phyloP scores from a whole-genome alignment of 2,329 filamentous ascomycete species.

The Ambrosiella beaveri region DNA sequence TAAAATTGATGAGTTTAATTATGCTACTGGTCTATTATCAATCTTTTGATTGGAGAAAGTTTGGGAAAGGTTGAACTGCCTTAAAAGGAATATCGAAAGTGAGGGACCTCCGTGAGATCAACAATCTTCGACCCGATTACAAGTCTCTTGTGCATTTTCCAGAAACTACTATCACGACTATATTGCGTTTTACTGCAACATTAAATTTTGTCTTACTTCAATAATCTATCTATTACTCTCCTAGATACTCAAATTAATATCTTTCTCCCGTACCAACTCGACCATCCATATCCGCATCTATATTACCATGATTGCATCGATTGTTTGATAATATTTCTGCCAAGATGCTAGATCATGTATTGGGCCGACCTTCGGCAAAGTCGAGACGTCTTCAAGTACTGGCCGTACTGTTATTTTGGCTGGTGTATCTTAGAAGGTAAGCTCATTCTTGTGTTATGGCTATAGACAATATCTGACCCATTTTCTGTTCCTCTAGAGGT shows the following conservation, averaged over 20 bases:
- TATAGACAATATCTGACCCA: neutral
- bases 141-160: neutral
- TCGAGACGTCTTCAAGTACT: constrained; percentile 88
- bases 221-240: too few relatives aligned
- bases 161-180: neutral
- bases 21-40: too few relatives aligned
- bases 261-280: neutral
- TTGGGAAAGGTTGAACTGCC: too few relatives aligned
- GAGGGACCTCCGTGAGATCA: too few relatives aligned
- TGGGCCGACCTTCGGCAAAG: constrained; percentile 77
- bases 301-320: neutral
- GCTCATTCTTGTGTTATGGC: constrained; percentile 13
- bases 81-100: too few relatives aligned
- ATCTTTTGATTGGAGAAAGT: too few relatives aligned
- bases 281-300: neutral
- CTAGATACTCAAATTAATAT: neutral
- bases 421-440: constrained; percentile 61
- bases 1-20: too few relatives aligned
- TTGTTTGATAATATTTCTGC: neutral
- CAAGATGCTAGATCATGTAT: constrained; percentile 64
- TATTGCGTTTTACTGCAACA: neutral
- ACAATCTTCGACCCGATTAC: too few relatives aligned
- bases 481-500: constrained; percentile 36
- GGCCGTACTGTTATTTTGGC: constrained; percentile 83
- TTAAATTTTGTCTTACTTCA: neutral